A percentile compares a stretch with the other conserved stretches of the same genome.
Conservation (phyloP, 1,139 yeast genomes). For the Hyphopichia khmerensis region DNA sequence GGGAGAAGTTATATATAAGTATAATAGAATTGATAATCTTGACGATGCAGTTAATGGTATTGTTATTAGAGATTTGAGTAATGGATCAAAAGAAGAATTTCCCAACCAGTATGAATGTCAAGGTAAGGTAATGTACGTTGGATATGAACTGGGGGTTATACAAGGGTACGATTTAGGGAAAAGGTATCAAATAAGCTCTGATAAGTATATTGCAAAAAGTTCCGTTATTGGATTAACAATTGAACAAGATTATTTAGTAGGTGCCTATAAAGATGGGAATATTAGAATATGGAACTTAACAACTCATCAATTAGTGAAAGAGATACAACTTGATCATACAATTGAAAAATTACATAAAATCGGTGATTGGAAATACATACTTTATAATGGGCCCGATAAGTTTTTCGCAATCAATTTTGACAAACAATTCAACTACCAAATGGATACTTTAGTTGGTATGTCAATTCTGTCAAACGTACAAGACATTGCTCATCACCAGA, state of each 20-base stretch:
- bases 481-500: slow-evolving; percentile 5
- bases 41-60: slow-evolving; percentile 31
- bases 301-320: neutral
- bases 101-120: slow-evolving; percentile 24
- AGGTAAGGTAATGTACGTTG: slow-evolving; percentile 32
- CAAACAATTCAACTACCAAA: neutral
- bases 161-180: slow-evolving; percentile 21
- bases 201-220: neutral
- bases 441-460: slow-evolving; percentile 19
- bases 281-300: slow-evolving; percentile 14
- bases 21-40: slow-evolving; percentile 30
- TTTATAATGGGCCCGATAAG: slow-evolving; percentile 25
- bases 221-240: slow-evolving; percentile 16
- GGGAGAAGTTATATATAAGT: slow-evolving; percentile 41
- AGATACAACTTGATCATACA: neutral
- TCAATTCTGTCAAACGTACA: slow-evolving; percentile 19
- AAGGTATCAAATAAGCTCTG: slow-evolving; percentile 10
- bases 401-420: slow-evolving; percentile 13
- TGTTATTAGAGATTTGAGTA: slow-evolving; percentile 8
- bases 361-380: neutral
- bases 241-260: slow-evolving; percentile 14
- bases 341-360: neutral
- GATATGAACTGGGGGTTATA: slow-evolving; percentile 48
- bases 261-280: slow-evolving; percentile 23
- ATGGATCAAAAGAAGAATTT: neutral